phyloP scores from a whole-genome alignment of 805 yeast species.

The Millerozyma acaciae region DNA sequence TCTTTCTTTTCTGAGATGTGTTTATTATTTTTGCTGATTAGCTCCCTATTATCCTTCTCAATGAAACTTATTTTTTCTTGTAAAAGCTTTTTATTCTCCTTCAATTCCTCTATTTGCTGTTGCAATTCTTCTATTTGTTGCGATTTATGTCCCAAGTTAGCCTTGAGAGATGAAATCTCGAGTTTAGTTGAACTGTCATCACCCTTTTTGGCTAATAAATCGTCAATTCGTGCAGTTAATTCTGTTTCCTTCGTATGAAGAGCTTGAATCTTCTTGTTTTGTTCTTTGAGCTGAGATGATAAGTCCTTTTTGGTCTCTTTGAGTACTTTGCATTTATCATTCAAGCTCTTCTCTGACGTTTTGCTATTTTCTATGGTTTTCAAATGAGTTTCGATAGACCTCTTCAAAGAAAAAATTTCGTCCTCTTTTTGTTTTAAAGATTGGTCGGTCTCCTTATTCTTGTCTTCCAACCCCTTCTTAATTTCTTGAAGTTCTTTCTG shows the following conservation, averaged over 20 bases:
- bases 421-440: slow-evolving; percentile 8
- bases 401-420: slow-evolving; percentile 7
- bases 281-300: slow-evolving; percentile 5
- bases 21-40: slow-evolving; percentile 30
- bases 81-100: too few species aligned
- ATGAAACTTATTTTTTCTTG: slow-evolving; percentile 37
- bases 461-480: slow-evolving; percentile 14
- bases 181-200: slow-evolving; percentile 45
- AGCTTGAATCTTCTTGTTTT: slow-evolving; percentile 20
- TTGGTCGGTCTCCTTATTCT: slow-evolving; percentile 13
- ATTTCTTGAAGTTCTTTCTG: slow-evolving; percentile 15
- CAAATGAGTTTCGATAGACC: slow-evolving; percentile 4
- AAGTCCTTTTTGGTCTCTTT: slow-evolving; percentile 20
- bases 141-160: slow-evolving; percentile 45
- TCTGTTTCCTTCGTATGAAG: slow-evolving; percentile 36
- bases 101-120: slow-evolving; percentile 30
- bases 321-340: slow-evolving; percentile 17
- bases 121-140: slow-evolving; percentile 36
- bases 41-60: slow-evolving; percentile 38
- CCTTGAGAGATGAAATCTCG: slow-evolving; percentile 44
- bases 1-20: slow-evolving; percentile 37
- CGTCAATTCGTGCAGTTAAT: slow-evolving; percentile 28
- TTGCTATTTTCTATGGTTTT: slow-evolving; percentile 5
- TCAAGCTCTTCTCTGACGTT: slow-evolving; percentile 9
- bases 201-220: slow-evolving; percentile 26